phyloP scores from a whole-genome alignment of 2,329 filamentous ascomycete genomes.

The Rutstroemia sp. region DNA sequence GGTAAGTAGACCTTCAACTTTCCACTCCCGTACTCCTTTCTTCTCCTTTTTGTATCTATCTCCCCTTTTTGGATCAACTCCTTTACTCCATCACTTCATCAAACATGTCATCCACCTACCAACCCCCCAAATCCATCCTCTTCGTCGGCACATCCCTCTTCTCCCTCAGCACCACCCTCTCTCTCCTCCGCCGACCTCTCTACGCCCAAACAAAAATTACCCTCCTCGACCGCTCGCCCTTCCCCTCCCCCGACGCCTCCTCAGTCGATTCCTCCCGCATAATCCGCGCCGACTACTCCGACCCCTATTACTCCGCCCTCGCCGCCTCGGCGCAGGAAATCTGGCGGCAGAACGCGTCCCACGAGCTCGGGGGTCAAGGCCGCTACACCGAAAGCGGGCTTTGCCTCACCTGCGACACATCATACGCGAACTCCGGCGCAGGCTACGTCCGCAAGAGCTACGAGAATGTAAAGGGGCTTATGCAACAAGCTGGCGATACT shows the following conservation, averaged over 20 bases:
- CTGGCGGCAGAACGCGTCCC: slow-evolving; percentile 53
- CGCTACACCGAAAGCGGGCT: slow-evolving; percentile 67
- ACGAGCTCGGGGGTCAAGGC: slow-evolving; percentile 50
- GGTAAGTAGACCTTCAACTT: not conserved
- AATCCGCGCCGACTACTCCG: slow-evolving; percentile 70
- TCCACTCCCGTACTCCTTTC: not conserved
- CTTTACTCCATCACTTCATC: not conserved
- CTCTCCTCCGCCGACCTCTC: slow-evolving; percentile 55
- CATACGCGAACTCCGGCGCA: slow-evolving; percentile 28
- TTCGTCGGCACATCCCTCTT: slow-evolving; percentile 58
- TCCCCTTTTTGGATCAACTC: not conserved
- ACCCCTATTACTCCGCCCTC: slow-evolving; percentile 67
- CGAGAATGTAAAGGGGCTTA: slow-evolving; percentile 46
- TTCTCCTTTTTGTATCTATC: not conserved
- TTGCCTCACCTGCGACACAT: slow-evolving; percentile 50
- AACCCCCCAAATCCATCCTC: slow-evolving; percentile 44
- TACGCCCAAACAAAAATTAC: slow-evolving; percentile 47
- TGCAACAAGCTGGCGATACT: slow-evolving; percentile 27
- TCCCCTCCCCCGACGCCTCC: slow-evolving; percentile 52
- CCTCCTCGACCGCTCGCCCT: slow-evolving; percentile 50
- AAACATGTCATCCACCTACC: not conserved
- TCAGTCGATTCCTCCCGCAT: slow-evolving; percentile 59
- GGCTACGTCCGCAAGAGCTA: slow-evolving; percentile 53
- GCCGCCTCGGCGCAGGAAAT: slow-evolving; percentile 61
- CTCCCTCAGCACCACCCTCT: slow-evolving; percentile 58